Evolutionary conservation across 1,139 yeast genomes (phyloP).

Genomic region (Groenewaldozyma sp.): DNA sequence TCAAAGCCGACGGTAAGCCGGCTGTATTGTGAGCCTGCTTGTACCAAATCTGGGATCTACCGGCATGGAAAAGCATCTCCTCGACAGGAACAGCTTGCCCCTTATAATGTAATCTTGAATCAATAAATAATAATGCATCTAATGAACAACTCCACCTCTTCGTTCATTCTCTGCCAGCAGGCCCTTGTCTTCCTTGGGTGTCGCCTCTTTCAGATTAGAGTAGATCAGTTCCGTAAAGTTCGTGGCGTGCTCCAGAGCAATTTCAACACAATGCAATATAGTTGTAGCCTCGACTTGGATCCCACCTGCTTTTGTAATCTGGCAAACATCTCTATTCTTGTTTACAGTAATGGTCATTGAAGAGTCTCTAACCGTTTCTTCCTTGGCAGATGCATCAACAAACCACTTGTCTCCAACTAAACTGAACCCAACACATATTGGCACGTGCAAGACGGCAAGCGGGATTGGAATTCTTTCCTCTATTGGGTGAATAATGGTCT

Average conservation of each 20-base stretch:
- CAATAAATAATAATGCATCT: no score
- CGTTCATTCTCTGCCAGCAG: constrained; percentile 29
- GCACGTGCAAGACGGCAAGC: constrained; percentile 76
- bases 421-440: constrained; percentile 83
- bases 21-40: no score
- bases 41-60: no score
- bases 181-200: constrained; percentile 37
- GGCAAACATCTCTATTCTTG: constrained; percentile 84
- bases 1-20: no score
- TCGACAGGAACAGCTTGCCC: no score
- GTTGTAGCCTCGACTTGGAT: constrained; percentile 68
- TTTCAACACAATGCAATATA: constrained; percentile 58
- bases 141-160: constrained; percentile 3
- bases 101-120: no score
- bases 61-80: no score
- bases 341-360: constrained; percentile 76
- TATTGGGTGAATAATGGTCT: constrained; percentile 58
- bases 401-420: constrained; percentile 36
- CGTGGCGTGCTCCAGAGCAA: constrained; percentile 58
- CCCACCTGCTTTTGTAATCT: constrained; percentile 85
- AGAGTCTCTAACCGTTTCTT: constrained; percentile 72
- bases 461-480: constrained; percentile 84
- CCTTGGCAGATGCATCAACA: constrained; percentile 71
- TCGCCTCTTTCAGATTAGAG: constrained; percentile 34
- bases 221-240: constrained; percentile 57